phyloP scores from a whole-genome alignment of 768 basidiomycete genomes.

The Megacollybia marginata region DNA sequence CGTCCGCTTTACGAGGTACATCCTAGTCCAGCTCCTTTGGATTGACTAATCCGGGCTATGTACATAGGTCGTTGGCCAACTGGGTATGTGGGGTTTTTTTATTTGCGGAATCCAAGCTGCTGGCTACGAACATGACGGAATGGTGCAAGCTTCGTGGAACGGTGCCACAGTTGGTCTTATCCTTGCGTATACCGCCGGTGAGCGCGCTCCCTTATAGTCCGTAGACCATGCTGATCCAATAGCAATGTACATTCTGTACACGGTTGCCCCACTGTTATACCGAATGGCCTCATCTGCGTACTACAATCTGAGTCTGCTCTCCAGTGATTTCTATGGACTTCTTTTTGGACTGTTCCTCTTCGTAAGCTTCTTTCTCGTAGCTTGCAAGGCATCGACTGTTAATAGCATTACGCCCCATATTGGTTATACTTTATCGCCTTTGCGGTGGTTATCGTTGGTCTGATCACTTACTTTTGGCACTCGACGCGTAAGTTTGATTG shows the following conservation, averaged over 20 bases:
- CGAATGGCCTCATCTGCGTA: conserved; percentile 81
- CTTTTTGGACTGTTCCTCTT: conserved; percentile 63
- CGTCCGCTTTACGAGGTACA: conserved; percentile 71
- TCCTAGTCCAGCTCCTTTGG: neutral
- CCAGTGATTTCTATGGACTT: conserved; percentile 83
- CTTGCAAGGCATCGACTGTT: neutral
- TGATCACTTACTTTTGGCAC: conserved; percentile 83
- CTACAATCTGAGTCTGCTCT: conserved; percentile 80
- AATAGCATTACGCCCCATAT: conserved; percentile 71
- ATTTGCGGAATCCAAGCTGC: conserved; percentile 77
- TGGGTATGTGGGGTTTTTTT: conserved; percentile 80
- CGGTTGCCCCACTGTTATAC: conserved; percentile 78
- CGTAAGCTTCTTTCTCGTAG: conserved; percentile 21
- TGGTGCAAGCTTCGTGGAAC: conserved; percentile 66
- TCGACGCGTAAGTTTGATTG: conserved; percentile 56
- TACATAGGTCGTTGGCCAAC: conserved; percentile 66
- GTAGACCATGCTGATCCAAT: conserved; percentile 23
- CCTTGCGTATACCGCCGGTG: conserved; percentile 23
- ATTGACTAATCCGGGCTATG: neutral
- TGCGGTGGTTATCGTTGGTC: conserved; percentile 58
- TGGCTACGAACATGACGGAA: conserved; percentile 59
- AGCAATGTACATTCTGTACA: conserved; percentile 84
- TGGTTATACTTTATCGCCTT: conserved; percentile 89
- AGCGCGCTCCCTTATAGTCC: no score
- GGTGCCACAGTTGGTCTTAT: conserved; percentile 54